Evolutionary conservation across 106 monocot species (phyloP), one percentile per base, ranked within the genome.

Genomic region (Cymbidium sinense): DNA sequence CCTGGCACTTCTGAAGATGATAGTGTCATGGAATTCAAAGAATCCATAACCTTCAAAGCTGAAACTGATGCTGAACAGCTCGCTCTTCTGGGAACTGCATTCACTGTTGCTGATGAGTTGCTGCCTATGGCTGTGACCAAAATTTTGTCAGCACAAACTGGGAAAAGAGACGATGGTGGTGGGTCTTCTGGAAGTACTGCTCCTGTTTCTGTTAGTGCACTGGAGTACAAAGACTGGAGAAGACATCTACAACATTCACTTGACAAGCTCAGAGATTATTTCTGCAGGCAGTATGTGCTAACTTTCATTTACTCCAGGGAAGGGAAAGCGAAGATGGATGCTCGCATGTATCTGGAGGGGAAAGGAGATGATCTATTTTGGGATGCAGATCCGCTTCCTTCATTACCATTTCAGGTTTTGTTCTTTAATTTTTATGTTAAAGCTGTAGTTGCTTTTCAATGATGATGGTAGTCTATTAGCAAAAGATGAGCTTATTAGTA

Each of bases 41-140:
- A 88, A 43, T 77, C 83, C 55, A 70, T 85, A 44, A 73, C 82
- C 44, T 93, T 89, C 74, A 82, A 78, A 30, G 88, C 89, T 77
- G 96, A 96, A 86, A 88, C 89, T 25, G 96, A 96, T 85, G 87
- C 96, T 29, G 88, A 96, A 77, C 96, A 96, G 34, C 85, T 96
- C 82, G 85, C 83, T 30, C 85, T 94, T 44, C 76, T 96, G 47
- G 93, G 96, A 79, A 88, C 89, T 78, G 93, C 96, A 84, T 94
- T 79, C 75, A 88, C 83, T 50, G 90, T 96, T 81, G 91, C 93
- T 41, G 91, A 93, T 82, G 93, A 96, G 80, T 80, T 96, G 73
- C 79, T 91, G 71, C 96, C 96, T 28, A 85, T 88, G 70, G 84
- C 91, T 62, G 87, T 91, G 18, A 83, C 86, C 18, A 81, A 84